These are phyloP conservation scores for Corynascus novoguineensis DNA, from an alignment of 495 filamentous ascomycete species.

Conservation along the genomic window DNA sequence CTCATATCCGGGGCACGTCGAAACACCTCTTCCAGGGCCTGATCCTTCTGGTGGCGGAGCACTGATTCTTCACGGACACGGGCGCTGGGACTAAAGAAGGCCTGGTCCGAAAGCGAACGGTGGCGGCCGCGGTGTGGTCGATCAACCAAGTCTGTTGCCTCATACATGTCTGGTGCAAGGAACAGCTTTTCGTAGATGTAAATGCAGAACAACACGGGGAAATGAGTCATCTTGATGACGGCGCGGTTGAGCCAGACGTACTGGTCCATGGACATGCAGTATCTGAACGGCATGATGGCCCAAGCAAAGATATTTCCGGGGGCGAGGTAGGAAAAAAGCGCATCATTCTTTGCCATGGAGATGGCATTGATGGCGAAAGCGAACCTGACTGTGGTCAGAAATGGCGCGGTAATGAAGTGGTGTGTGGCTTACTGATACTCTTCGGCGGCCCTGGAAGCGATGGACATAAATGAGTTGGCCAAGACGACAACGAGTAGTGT, in stretches of 20 bases:
- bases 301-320: slow-evolving; percentile 86
- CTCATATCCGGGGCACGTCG: slow-evolving; percentile 46
- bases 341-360: slow-evolving; percentile 93
- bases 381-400: slow-evolving; percentile 45
- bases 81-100: slow-evolving; percentile 63
- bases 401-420: background rate
- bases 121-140: slow-evolving; percentile 32
- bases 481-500: slow-evolving; percentile 90
- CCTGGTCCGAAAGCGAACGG: slow-evolving; percentile 48
- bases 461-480: slow-evolving; percentile 89
- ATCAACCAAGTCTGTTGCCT: slow-evolving; percentile 67
- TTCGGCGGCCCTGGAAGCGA: slow-evolving; percentile 85
- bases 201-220: slow-evolving; percentile 77
- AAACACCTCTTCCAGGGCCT: slow-evolving; percentile 89
- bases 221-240: slow-evolving; percentile 84
- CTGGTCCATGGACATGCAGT: slow-evolving; percentile 66
- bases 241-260: slow-evolving; percentile 79
- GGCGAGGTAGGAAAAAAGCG: slow-evolving; percentile 84
- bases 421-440: slow-evolving; percentile 64
- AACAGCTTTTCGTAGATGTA: slow-evolving; percentile 79
- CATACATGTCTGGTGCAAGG: slow-evolving; percentile 63
- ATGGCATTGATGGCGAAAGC: slow-evolving; percentile 91
- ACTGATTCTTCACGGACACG: slow-evolving; percentile 76
- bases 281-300: slow-evolving; percentile 74
- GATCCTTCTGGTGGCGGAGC: slow-evolving; percentile 79